Conservation (phyloP, 768 basidiomycete species). For the Lyophyllum shimeji region DNA sequence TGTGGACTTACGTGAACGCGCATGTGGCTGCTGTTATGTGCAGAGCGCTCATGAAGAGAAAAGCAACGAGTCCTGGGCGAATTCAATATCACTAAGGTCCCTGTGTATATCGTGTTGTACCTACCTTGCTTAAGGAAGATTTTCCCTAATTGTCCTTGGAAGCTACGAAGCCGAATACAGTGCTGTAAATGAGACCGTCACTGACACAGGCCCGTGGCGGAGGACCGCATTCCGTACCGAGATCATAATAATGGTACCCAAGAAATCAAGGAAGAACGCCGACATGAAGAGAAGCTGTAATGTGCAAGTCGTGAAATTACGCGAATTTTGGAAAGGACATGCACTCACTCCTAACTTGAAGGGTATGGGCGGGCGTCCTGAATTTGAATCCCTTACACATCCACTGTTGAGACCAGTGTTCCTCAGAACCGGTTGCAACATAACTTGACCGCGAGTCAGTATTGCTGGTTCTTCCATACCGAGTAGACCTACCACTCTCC, state of each 20-base stretch:
- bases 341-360: constrained; percentile 8
- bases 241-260: constrained; percentile 19
- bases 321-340: background rate
- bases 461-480: background rate
- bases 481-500: constrained; percentile 11
- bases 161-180: constrained; percentile 22
- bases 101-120: background rate
- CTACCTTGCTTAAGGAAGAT: constrained; percentile 23
- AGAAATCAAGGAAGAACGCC: constrained; percentile 19
- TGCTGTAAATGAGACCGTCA: constrained; percentile 13
- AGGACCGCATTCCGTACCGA: constrained; percentile 10
- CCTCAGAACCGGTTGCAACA: background rate
- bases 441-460: background rate
- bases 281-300: constrained; percentile 16
- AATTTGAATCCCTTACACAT: constrained; percentile 4
- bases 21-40: constrained; percentile 17
- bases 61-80: constrained; percentile 17
- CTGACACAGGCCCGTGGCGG: background rate
- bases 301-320: background rate
- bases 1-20: constrained; percentile 14
- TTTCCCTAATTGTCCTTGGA: constrained; percentile 22
- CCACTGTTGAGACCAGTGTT: constrained; percentile 6
- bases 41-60: constrained; percentile 19
- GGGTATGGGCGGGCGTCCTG: background rate
- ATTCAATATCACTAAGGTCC: background rate